Conservation (phyloP, 2,329 filamentous ascomycete species). For the Xylaria sp. region DNA sequence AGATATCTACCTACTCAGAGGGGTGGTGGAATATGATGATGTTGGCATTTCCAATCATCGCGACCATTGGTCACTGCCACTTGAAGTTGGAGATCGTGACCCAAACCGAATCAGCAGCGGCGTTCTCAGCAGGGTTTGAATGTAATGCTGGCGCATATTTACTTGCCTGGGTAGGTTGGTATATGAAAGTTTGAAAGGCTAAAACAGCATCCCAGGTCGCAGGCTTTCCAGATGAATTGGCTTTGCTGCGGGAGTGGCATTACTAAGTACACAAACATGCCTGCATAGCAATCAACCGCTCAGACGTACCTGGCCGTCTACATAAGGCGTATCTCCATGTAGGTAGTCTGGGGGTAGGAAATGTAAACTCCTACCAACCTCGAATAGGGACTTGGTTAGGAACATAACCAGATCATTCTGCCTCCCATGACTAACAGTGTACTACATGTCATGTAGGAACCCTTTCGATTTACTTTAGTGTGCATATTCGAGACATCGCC, state of each 20-base stretch:
- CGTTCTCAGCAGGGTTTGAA: background rate
- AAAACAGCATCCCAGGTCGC: slow-evolving; percentile 13
- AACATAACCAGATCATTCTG: too few species aligned
- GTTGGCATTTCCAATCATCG: background rate
- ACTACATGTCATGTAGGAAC: background rate
- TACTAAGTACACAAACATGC: too few species aligned
- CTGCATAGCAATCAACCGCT: too few species aligned
- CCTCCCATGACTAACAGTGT: slow-evolving; percentile 9
- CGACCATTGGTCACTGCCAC: background rate
- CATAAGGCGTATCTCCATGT: background rate
- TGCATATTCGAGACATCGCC: slow-evolving; percentile 25
- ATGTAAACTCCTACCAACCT: background rate
- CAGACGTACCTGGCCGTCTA: background rate
- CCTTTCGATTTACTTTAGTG: slow-evolving; percentile 17
- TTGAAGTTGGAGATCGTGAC: background rate
- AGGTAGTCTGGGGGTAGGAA: too few species aligned
- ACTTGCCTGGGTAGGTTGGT: too few species aligned
- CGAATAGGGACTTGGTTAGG: background rate
- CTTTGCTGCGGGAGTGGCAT: background rate
- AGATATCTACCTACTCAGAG: too few species aligned
- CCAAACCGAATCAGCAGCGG: background rate
- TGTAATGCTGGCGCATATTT: background rate
- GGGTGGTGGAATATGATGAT: slow-evolving; percentile 7
- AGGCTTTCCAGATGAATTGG: background rate
- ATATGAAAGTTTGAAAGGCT: background rate